Conservation (phyloP, 2,329 filamentous ascomycete genomes). For the Didymella segeticola region DNA sequence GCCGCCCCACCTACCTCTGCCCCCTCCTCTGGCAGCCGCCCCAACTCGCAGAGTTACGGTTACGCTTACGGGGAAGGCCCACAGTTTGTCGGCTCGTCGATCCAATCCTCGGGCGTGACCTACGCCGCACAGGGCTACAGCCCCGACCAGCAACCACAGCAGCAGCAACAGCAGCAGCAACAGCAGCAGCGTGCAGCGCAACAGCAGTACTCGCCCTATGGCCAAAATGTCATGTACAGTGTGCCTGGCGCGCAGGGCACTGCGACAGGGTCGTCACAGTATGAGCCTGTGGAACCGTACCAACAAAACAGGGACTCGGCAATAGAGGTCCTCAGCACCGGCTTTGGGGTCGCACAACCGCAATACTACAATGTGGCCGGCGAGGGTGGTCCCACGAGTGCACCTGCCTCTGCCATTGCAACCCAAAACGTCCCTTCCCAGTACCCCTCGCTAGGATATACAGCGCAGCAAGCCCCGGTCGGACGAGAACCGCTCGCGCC, state of each 20-base stretch:
- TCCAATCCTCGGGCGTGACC: conserved; percentile 59
- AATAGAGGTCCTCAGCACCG: conserved; percentile 76
- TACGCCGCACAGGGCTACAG: conserved; percentile 70
- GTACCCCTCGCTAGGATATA: conserved; percentile 63
- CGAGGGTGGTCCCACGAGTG: conserved; percentile 65
- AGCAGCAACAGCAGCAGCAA: conserved; percentile 59
- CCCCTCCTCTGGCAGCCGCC: conserved; percentile 48
- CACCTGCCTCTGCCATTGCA: conserved; percentile 64
- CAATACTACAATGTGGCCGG: conserved; percentile 72
- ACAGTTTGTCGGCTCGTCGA: conserved; percentile 63
- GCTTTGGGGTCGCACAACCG: conserved; percentile 71
- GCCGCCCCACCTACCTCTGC: conserved; percentile 52
- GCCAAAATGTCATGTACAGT: conserved; percentile 79
- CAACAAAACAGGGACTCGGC: conserved; percentile 71
- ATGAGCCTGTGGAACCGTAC: conserved; percentile 79
- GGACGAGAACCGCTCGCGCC: conserved; percentile 58
- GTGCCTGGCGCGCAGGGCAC: conserved; percentile 56
- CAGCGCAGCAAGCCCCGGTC: conserved; percentile 67
- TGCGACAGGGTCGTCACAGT: conserved; percentile 64
- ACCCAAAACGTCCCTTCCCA: conserved; percentile 71
- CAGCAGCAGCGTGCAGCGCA: conserved; percentile 61
- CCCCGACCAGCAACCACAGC: conserved; percentile 55
- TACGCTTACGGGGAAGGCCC: conserved; percentile 63
- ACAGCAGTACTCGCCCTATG: conserved; percentile 60
- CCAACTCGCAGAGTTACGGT: conserved; percentile 52